Percentiles rank a stretch among this genome's conserved stretches.
Evolutionary conservation across 495 filamentous ascomycete genomes (phyloP).

Genomic region (Hypoxylon fuscum): DNA sequence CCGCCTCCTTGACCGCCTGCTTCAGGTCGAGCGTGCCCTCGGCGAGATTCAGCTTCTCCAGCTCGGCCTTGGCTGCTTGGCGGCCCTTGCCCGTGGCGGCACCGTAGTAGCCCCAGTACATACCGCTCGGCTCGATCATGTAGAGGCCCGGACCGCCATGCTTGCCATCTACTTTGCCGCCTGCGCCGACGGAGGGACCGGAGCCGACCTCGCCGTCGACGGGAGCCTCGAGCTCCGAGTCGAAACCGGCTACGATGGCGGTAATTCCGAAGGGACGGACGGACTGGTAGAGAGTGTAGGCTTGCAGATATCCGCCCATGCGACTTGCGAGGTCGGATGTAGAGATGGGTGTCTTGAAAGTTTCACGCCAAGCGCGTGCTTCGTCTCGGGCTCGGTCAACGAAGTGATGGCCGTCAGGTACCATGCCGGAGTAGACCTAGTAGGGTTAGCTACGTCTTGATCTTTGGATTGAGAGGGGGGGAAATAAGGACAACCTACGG

Average conservation of each 20-base stretch:
- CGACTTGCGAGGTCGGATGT: constrained; percentile 84
- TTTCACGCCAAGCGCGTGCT: constrained; percentile 84
- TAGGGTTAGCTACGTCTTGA: neutral
- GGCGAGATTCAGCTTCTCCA: constrained; percentile 95
- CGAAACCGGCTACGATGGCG: constrained; percentile 92
- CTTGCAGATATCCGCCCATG: constrained; percentile 95
- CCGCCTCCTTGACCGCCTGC: constrained; percentile 94
- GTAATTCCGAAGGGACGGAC: constrained; percentile 97
- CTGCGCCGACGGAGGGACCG: constrained; percentile 78
- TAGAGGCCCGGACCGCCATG: constrained; percentile 91
- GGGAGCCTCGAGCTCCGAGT: constrained; percentile 77
- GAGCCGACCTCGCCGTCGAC: constrained; percentile 89
- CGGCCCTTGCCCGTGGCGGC: constrained; percentile 96
- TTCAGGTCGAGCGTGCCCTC: constrained; percentile 76
- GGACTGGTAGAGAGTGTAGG: constrained; percentile 94
- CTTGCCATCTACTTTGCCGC: constrained; percentile 78
- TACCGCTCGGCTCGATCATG: constrained; percentile 97
- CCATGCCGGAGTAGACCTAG: constrained; percentile 90
- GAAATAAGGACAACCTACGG: constrained; percentile 66
- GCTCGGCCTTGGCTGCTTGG: constrained; percentile 94
- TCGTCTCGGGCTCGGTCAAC: constrained; percentile 93
- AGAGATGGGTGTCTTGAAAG: constrained; percentile 92
- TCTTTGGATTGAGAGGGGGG: neutral
- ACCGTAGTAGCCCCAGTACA: constrained; percentile 99
- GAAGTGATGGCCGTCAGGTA: constrained; percentile 95